Evolutionary conservation across 805 yeast genomes (phyloP).

Genomic region (Soucietia sequanensis): DNA sequence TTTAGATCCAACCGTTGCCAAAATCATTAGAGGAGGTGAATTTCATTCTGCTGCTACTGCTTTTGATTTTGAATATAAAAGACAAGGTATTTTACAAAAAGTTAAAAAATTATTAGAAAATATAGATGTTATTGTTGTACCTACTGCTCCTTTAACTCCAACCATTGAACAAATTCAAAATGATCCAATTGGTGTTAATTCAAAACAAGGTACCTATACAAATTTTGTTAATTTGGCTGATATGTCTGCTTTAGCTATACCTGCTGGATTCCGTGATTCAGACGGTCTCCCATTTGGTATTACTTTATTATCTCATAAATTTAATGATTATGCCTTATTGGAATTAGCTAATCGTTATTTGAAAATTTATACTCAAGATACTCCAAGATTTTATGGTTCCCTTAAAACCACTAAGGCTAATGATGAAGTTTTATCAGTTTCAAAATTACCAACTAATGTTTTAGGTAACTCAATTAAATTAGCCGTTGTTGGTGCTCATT

Average conservation of each 20-base stretch:
- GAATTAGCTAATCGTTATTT: slow-evolving; percentile 78
- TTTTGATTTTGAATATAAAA: slow-evolving; percentile 81
- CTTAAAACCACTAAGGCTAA: slow-evolving; percentile 35
- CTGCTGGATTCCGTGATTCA: slow-evolving; percentile 76
- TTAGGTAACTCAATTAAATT: slow-evolving; percentile 49
- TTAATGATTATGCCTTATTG: slow-evolving; percentile 84
- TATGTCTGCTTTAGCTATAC: slow-evolving; percentile 86
- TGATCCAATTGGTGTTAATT: slow-evolving; percentile 82
- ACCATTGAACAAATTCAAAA: slow-evolving; percentile 65
- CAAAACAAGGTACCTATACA: slow-evolving; percentile 97
- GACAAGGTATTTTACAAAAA: slow-evolving; percentile 73
- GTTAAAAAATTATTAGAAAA: slow-evolving; percentile 53
- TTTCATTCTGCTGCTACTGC: slow-evolving; percentile 78
- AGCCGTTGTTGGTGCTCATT: slow-evolving; percentile 97
- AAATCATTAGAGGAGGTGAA: slow-evolving; percentile 77
- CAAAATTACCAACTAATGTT: slow-evolving; percentile 27
- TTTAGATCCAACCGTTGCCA: slow-evolving; percentile 79
- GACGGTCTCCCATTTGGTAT: slow-evolving; percentile 93
- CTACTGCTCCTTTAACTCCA: slow-evolving; percentile 94
- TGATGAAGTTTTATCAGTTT: slow-evolving; percentile 45
- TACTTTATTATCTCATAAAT: slow-evolving; percentile 77
- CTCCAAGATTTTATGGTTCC: slow-evolving; percentile 57
- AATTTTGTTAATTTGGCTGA: slow-evolving; percentile 95
- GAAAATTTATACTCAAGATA: slow-evolving; percentile 41
- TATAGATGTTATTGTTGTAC: slow-evolving; percentile 80